Percentiles rank a stretch among this genome's conserved stretches.
Evolutionary conservation across 371 early-diverging fungal genomes (phyloP).

Genomic region (Mortierella sp.): DNA sequence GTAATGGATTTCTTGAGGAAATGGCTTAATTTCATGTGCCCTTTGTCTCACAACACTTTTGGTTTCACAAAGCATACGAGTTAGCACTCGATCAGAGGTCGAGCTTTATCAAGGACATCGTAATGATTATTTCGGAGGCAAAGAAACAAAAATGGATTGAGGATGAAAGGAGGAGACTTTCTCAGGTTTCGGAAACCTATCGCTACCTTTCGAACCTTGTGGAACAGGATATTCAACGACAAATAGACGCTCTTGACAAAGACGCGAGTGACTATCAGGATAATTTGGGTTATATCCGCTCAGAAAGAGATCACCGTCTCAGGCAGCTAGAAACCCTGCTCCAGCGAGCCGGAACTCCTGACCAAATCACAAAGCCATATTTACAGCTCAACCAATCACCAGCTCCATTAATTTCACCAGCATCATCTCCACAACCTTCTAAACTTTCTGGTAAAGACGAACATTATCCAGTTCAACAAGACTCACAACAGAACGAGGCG

Average conservation of each 20-base stretch:
- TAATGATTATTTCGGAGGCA: constrained; percentile 37
- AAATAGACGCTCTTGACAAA: constrained; percentile 33
- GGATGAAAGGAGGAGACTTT: constrained; percentile 67
- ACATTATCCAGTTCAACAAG: too few relatives aligned
- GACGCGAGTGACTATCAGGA: constrained; percentile 27
- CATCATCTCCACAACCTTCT: constrained; percentile 17
- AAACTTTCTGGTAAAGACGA: not conserved
- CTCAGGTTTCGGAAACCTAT: constrained; percentile 70
- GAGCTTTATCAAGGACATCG: constrained; percentile 44
- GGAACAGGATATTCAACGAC: constrained; percentile 60
- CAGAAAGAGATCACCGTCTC: constrained; percentile 29
- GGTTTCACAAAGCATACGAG: constrained; percentile 38
- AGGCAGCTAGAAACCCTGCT: constrained; percentile 34
- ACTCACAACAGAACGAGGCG: not conserved
- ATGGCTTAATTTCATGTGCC: not conserved
- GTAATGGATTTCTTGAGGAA: not conserved
- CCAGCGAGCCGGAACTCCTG: constrained; percentile 25
- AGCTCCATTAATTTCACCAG: constrained; percentile 11
- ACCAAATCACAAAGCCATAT: constrained; percentile 30
- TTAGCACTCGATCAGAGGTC: constrained; percentile 45
- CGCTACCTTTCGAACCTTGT: constrained; percentile 72
- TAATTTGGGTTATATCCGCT: constrained; percentile 9
- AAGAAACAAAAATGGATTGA: constrained; percentile 72
- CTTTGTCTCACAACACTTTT: not conserved
- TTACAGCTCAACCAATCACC: not conserved